phyloP scores from a whole-genome alignment of 2,329 filamentous ascomycete genomes.

The Venturia oleaginea region DNA sequence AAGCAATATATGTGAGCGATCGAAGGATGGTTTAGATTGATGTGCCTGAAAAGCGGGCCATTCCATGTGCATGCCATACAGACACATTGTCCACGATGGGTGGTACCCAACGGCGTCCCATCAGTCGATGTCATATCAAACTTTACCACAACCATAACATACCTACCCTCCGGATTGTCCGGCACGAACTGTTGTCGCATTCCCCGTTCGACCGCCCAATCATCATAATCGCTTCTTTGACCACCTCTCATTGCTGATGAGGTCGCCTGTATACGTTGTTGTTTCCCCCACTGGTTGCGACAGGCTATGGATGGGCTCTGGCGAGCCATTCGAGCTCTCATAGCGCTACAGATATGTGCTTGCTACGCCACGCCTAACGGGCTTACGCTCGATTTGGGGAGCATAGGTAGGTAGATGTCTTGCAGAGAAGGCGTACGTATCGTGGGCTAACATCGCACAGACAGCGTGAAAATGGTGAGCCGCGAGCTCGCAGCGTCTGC shows the following conservation, averaged over 20 bases:
- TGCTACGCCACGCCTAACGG: not conserved
- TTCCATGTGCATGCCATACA: not conserved
- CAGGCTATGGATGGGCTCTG: conserved; percentile 6
- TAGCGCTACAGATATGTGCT: conserved; percentile 2
- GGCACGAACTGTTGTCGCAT: not conserved
- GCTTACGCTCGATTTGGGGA: conserved; percentile 1
- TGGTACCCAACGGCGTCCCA: not conserved
- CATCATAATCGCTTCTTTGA: not conserved
- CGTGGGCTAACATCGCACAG: not conserved
- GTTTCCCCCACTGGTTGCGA: not conserved
- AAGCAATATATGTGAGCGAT: conserved; percentile 7
- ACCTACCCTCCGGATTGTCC: not conserved
- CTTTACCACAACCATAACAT: not conserved
- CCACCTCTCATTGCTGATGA: not conserved
- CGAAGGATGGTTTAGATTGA: conserved; percentile 7
- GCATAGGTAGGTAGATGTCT: conserved; percentile 5
- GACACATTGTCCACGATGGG: not conserved
- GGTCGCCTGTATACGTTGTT: not conserved
- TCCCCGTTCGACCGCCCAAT: not conserved
- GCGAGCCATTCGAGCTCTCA: conserved; percentile 10
- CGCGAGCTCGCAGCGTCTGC: conserved; percentile 9
- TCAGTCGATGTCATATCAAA: not conserved
- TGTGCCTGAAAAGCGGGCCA: not conserved
- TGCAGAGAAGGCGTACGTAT: not conserved
- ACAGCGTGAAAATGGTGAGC: conserved; percentile 8